Evolutionary conservation across 805 yeast species (phyloP).

Genomic region (Saturnispora sekii): DNA sequence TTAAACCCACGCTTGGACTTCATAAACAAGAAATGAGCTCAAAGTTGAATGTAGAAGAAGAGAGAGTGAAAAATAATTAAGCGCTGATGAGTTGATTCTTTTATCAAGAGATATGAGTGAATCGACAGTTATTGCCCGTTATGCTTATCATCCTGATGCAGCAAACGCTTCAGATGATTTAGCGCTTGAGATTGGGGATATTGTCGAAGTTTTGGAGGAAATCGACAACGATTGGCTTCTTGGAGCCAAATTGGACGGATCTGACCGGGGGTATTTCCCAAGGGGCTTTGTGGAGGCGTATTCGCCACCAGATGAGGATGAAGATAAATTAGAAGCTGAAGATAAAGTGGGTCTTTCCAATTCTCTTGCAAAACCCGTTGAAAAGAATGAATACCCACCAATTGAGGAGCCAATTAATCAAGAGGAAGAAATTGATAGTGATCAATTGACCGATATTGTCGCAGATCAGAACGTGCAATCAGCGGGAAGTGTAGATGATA

Average conservation of each 20-base stretch:
- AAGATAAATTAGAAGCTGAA: not conserved
- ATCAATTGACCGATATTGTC: too few relatives aligned
- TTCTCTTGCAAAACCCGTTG: too few relatives aligned
- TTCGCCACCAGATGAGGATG: not conserved
- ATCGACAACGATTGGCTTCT: conserved; percentile 91
- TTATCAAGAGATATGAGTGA: conserved; percentile 4
- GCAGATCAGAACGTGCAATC: too few relatives aligned
- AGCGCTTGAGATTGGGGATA: conserved; percentile 55
- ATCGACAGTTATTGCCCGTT: conserved; percentile 23
- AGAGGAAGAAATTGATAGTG: too few relatives aligned
- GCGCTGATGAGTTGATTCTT: not conserved
- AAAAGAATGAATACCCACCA: too few relatives aligned
- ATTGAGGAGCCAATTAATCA: too few relatives aligned
- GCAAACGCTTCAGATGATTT: conserved; percentile 79
- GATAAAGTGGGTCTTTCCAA: not conserved
- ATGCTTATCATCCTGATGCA: conserved; percentile 25
- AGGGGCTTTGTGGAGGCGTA: conserved; percentile 56
- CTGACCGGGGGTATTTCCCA: conserved; percentile 74
- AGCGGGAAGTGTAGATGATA: too few relatives aligned
- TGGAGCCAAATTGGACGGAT: conserved; percentile 46
- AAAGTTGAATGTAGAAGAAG: not conserved
- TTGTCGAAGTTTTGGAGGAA: conserved; percentile 62
- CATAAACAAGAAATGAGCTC: not conserved
- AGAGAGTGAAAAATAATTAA: not conserved
- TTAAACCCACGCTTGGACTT: not conserved